Evolutionary conservation across 257 asterid genomes (phyloP).

Genomic region (Ophiorrhiza pumila): DNA sequence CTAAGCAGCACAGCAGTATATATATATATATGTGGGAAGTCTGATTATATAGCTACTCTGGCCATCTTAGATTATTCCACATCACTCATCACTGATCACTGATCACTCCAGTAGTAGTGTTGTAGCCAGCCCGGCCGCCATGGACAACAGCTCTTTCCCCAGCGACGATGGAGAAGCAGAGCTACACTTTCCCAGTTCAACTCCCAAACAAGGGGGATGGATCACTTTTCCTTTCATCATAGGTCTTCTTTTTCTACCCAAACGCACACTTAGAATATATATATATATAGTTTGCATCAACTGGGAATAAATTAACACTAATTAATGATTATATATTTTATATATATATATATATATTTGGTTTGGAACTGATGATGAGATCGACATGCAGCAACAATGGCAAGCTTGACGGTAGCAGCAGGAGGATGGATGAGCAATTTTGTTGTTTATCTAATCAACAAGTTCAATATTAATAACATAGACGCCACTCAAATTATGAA

Average conservation of each 20-base stretch:
- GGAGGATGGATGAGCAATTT: slow-evolving; percentile 43
- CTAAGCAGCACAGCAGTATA: too few relatives aligned
- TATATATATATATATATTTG: not conserved
- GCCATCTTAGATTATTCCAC: too few relatives aligned
- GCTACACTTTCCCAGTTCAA: not conserved
- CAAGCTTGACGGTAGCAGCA: slow-evolving; percentile 30
- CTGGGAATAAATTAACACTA: too few relatives aligned
- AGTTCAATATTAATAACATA: slow-evolving; percentile 36
- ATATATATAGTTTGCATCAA: too few relatives aligned
- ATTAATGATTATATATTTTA: too few relatives aligned
- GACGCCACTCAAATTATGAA: slow-evolving; percentile 39
- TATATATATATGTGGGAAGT: too few relatives aligned
- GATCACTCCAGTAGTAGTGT: too few relatives aligned
- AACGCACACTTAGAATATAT: too few relatives aligned
- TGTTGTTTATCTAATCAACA: slow-evolving; percentile 38
- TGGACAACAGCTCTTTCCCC: not conserved
- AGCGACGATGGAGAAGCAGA: not conserved
- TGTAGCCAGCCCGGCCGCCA: too few relatives aligned
- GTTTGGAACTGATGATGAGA: not conserved
- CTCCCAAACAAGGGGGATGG: slow-evolving; percentile 21
- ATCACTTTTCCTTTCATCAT: slow-evolving; percentile 23
- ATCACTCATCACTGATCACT: too few relatives aligned
- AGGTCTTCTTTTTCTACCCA: too few relatives aligned
- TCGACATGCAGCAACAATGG: slow-evolving; percentile 31
- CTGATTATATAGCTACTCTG: too few relatives aligned